phyloP scores from a whole-genome alignment of 257 asterid species.

The Solanum clarkiae region DNA sequence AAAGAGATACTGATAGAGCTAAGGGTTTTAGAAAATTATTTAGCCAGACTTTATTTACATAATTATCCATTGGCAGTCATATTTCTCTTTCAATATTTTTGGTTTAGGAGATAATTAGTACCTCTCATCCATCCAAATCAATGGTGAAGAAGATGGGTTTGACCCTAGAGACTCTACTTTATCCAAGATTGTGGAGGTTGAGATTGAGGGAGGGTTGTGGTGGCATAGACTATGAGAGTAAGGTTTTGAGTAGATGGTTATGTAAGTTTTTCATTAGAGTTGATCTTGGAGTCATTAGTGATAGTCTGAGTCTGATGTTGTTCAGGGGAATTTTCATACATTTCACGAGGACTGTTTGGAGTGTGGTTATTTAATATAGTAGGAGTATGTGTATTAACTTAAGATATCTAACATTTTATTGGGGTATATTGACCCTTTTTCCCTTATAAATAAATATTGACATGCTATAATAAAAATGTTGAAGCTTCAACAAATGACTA shows the following conservation, averaged over 20 bases:
- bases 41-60: neutral
- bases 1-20: neutral
- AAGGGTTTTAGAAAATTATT: neutral
- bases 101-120: neutral
- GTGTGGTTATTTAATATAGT: too few species aligned
- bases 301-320: too few species aligned
- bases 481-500: too few species aligned
- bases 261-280: neutral
- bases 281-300: too few species aligned
- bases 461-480: too few species aligned
- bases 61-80: neutral
- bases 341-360: neutral
- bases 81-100: neutral
- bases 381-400: neutral
- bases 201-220: neutral
- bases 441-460: too few species aligned
- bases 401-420: neutral
- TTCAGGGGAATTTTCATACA: too few species aligned
- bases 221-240: neutral
- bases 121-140: neutral
- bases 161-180: neutral
- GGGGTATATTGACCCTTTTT: neutral
- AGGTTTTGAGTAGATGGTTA: neutral
- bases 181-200: neutral
- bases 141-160: neutral